Base-by-base conservation (phyloP, 2,329 filamentous ascomycete genomes). In the Calonectria crousiana region DNA sequence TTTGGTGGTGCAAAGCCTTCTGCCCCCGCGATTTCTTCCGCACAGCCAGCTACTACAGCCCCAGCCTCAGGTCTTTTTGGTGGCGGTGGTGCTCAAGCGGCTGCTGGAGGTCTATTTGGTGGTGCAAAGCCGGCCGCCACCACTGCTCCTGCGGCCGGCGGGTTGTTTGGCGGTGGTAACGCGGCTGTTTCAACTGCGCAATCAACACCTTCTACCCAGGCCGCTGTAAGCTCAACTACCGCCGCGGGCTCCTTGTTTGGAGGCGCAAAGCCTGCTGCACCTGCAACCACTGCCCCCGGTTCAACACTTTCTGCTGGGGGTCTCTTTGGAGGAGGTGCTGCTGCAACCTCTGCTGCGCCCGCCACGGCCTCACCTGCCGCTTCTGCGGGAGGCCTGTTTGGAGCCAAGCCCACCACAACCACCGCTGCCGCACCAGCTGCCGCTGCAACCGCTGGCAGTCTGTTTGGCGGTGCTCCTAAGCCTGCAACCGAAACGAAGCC, bases 181-280 rank as follows among this genome's bases (percentile, higher is more conserved):
- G 73, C 81, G 52, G 74, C 81, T 30, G 70, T 82, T n/a, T 74
- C 82, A 38, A 70, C 82, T 62, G 38, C 75, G n/a, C 71, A 66
- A 51, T 51, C 74, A 23, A 65, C 73, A 32, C 49, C 77, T 36
- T 56, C 75, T 28, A 65, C 78, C 20, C 76, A 79, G 66, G 75
- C 83, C 26, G 60, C 58, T 38, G 73, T 56, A 58, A 51, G 52
- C 20, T 77, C 82, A 32, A 71, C 78, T 38, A 51, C 78, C 36
- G 78, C 78, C 41, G 69, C 81, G 34, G 71, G 72, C 14, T 80
- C 82, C 13, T 75, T 88, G 26, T 89, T 90, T 69, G 84, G 85
- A 68, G 84, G 85, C 68, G 78, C 83, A 23, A 88, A 87, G 79
- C 83, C 85, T 47, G 81, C 85, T 13, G 80, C 84, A 16, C 74